These are phyloP conservation scores for Malassezia equina DNA, from an alignment of 1,284 basidiomycete species.

Conservation along the genomic window DNA sequence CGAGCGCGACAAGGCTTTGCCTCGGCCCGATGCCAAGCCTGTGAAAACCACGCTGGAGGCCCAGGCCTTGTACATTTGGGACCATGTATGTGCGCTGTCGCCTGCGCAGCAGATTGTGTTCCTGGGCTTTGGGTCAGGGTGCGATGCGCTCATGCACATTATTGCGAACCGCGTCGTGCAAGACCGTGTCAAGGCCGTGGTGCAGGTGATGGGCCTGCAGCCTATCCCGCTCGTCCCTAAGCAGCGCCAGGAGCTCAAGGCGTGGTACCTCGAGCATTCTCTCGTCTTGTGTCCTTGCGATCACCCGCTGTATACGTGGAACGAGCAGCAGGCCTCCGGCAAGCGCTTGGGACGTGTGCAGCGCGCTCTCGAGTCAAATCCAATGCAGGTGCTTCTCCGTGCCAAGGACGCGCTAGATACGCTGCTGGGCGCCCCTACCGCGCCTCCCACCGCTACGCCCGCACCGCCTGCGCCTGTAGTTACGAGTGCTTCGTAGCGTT, in stretches of 20 bases:
- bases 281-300: constrained; percentile 6
- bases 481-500: neutral
- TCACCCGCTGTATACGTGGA: constrained; percentile 10
- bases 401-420: neutral
- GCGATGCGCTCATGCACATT: constrained; percentile 63
- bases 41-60: constrained; percentile 53
- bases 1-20: neutral
- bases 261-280: constrained; percentile 11
- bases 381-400: neutral
- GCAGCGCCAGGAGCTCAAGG: constrained; percentile 9
- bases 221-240: constrained; percentile 22
- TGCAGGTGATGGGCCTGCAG: constrained; percentile 27
- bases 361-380: neutral
- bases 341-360: constrained; percentile 9
- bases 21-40: neutral
- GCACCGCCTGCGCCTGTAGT: neutral
- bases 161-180: constrained; percentile 53
- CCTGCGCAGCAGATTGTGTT: constrained; percentile 62
- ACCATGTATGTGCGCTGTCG: constrained; percentile 73
- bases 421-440: neutral
- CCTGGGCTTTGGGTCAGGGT: constrained; percentile 76
- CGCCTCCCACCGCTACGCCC: neutral
- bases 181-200: constrained; percentile 22
- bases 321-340: constrained; percentile 9
- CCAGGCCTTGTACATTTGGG: constrained; percentile 76